Base-by-base conservation (phyloP, 345 rosid species). In the Luvunga scandens region DNA sequence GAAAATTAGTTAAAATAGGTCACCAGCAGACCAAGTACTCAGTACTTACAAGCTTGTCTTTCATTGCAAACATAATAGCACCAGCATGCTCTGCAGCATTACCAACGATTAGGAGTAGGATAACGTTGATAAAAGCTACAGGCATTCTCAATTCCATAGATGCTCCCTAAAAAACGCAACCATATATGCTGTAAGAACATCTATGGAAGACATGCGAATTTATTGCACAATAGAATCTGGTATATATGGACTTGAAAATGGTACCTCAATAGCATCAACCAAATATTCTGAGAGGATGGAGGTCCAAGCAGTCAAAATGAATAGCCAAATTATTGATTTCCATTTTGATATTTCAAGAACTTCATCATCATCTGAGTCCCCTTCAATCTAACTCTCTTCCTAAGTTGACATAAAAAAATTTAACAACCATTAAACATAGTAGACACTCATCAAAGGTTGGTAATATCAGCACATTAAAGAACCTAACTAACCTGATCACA, bases 31-130 rank as follows among this genome's bases (percentile, higher is more conserved):
- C 33, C 12, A 24, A 36, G 71, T 39, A 68, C 82, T 84, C 76
- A 21, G 50, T 38, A 71, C 91, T 84, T 83, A 88, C 91, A 78
- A 86, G 89, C 88, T 88, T 88, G 80, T 85, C 89, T 82, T 81
- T 88, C 86, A 88, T 72, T 61, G 88, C 89, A 82, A 86, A 88
- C 88, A 86, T 80, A 59, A 86, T 57, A 21, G 89, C 89, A 73
- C 89, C 80, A 16, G 91, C 88, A 79, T 88, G 91, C 76, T 88
- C 89, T 70, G 91, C 89, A 14, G 91, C 91, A 74, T 88, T 88
- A 61, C 91, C 89, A 64, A 88, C 87, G 21, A 88, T 86, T 25
- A 88, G 91, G 13, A 86, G 85, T 56, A 86, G 79, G 64, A 88
- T 82, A 62, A 88, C 89, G 25, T 89, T 88, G 38, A 85, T 86